Conservation (phyloP, 73 alveolate species). For the Tetrahymena malaccensis region DNA sequence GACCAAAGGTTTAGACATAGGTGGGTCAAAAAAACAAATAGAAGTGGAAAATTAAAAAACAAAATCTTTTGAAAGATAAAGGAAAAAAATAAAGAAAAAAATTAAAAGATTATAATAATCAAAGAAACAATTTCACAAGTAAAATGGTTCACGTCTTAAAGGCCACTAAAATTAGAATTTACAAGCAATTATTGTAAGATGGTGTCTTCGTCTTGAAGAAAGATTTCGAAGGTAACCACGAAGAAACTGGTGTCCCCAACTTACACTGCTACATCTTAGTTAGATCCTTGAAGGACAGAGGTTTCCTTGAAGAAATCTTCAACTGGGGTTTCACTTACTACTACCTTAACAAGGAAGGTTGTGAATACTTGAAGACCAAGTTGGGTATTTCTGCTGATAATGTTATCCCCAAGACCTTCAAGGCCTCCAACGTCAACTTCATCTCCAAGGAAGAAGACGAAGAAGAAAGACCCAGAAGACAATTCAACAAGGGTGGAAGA, state of each 20-base stretch:
- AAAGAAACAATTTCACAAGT: not conserved
- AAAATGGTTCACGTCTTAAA: conserved; percentile 82
- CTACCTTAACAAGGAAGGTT: conserved; percentile 76
- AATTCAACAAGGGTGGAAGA: conserved; percentile 12
- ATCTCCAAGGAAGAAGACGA: conserved; percentile 27
- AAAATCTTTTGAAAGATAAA: not conserved
- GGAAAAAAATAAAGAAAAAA: not conserved
- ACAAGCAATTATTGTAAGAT: conserved; percentile 69
- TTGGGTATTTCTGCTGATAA: conserved; percentile 60
- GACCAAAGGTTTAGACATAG: not conserved
- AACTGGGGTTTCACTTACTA: conserved; percentile 89
- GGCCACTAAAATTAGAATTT: conserved; percentile 74
- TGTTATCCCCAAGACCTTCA: conserved; percentile 77
- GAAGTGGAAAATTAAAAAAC: not conserved
- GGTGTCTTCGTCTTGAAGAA: conserved; percentile 86
- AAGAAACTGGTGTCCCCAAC: conserved; percentile 71
- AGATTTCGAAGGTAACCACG: conserved; percentile 63
- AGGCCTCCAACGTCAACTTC: conserved; percentile 48
- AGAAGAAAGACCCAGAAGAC: conserved; percentile 37
- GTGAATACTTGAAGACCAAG: conserved; percentile 70
- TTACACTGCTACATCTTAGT: conserved; percentile 70
- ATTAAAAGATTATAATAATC: not conserved
- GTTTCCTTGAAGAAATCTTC: conserved; percentile 67
- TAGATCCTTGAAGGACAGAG: conserved; percentile 71
- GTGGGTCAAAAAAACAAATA: not conserved